Evolutionary conservation across 2,329 filamentous ascomycete species (phyloP).

Genomic region (Fusarium torulosum): DNA sequence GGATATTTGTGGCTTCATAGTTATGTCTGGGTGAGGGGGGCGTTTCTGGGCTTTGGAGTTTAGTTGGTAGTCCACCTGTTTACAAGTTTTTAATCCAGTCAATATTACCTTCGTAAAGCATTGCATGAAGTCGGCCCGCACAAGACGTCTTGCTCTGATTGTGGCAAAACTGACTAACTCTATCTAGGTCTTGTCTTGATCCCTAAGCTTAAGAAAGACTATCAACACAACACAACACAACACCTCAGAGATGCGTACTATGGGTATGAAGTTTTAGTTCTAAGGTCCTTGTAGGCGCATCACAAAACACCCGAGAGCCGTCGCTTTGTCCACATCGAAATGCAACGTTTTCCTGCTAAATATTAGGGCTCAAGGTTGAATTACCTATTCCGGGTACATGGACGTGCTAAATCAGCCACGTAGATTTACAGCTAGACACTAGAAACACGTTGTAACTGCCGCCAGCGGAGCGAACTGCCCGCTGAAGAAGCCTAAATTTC

Average conservation of each 20-base stretch:
- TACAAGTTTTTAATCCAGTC: too few species aligned
- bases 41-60: fast-evolving
- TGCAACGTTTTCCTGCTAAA: background rate
- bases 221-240: too few species aligned
- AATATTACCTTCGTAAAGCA: too few species aligned
- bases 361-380: background rate
- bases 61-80: background rate
- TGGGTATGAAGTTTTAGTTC: too few species aligned
- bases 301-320: too few species aligned
- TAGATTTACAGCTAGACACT: background rate
- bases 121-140: too few species aligned
- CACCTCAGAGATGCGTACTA: too few species aligned
- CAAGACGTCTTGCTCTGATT: too few species aligned
- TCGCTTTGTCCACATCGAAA: background rate
- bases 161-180: too few species aligned
- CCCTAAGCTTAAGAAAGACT: too few species aligned
- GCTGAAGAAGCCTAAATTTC: background rate
- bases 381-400: background rate
- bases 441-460: background rate
- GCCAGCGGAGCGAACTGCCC: background rate
- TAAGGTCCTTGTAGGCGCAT: too few species aligned
- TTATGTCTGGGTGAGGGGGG: fast-evolving
- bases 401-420: background rate
- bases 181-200: too few species aligned
- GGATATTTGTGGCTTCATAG: fast-evolving